Base-by-base conservation (phyloP, 2,329 filamentous ascomycete genomes). In the Ceratocystis albifundus region DNA sequence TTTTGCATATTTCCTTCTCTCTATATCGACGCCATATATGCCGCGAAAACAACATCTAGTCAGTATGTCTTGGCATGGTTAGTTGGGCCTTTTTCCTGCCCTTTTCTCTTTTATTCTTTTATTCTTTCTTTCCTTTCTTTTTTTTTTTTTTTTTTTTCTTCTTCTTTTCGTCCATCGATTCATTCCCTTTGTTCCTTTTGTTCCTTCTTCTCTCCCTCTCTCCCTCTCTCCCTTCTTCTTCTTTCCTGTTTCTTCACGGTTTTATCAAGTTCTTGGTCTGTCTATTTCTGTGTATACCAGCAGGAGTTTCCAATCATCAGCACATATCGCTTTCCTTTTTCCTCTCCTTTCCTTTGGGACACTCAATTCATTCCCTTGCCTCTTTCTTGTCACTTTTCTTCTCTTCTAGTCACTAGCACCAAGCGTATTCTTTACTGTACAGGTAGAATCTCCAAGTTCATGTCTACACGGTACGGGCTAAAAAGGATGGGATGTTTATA, bases 371-470 rank as follows among this genome's bases (percentile, higher is more conserved):
- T 61, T 28, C 22, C 22, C 30, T 61, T 61, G 3, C 7, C 17
- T 61, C 55, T 61, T 61, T 61, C 55, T 61, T 36, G 22, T 59
- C 55, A 41, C 36, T 59, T 59, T n/a, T 62, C 41, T 62, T 62
- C n/a, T 62, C 59, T 62, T 62, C 28, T 62, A 30, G 32, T 62
- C 59, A 25, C 22, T 46, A 25, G 59, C 10, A 30, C 41, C 59
- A 32, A 46, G 32, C 41, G 32, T 22, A 44, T 46, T 41, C 32
- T 62, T 46, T 25, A 62, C 59, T 46, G 32, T 62, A 41, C 59
- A 62, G 44, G 59, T 28, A 53, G 22, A 53, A 53, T 53, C 32
- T 45, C 59, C 8, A n/a, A 46, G 15, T 62, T 44, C 59, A 45
- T 36, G n/a, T 62, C 32, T 44, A 62, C 41, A 41, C 20, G 32